Percentiles rank a stretch among this genome's conserved stretches.
phyloP scores from a whole-genome alignment of 106 monocot genomes.

The Triglochin maritima region DNA sequence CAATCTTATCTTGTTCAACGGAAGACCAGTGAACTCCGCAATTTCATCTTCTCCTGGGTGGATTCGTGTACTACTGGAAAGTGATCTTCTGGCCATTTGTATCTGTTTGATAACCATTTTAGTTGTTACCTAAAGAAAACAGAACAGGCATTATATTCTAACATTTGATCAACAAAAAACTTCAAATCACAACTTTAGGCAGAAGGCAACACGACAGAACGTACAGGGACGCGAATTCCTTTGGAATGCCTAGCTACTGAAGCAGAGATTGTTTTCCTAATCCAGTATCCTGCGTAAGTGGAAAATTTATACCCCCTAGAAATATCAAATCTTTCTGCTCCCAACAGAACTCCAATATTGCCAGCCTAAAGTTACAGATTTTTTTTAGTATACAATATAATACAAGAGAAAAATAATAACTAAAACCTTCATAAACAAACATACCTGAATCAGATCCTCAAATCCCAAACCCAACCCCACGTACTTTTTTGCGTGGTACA shows the following conservation, averaged over 20 bases:
- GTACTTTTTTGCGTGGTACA: conserved; percentile 49
- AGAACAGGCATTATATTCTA: neutral
- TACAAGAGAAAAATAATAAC: neutral
- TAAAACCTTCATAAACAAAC: conserved; percentile 7
- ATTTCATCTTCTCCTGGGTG: conserved; percentile 51
- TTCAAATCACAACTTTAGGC: neutral
- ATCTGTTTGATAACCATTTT: conserved; percentile 40
- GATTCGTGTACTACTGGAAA: conserved; percentile 22
- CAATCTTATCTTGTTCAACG: conserved; percentile 47
- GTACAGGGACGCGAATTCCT: conserved; percentile 57
- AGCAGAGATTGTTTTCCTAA: conserved; percentile 54
- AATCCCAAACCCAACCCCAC: conserved; percentile 60
- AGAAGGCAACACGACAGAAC: neutral
- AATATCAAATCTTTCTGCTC: conserved; percentile 77
- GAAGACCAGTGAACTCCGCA: conserved; percentile 46
- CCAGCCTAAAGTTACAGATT: conserved; percentile 46
- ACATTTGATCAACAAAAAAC: neutral
- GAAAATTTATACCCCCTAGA: conserved; percentile 53
- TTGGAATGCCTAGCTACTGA: conserved; percentile 41
- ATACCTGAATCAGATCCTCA: conserved; percentile 85
- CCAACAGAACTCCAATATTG: conserved; percentile 54
- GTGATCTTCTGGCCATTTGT: conserved; percentile 30
- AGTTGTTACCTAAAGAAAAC: conserved; percentile 39
- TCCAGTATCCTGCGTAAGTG: conserved; percentile 72
- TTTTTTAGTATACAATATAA: no score